A percentile compares a stretch with the other conserved stretches of the same genome.
Conservation (phyloP, 2,329 filamentous ascomycete species). For the Cephalotrichum gorgonifer region DNA sequence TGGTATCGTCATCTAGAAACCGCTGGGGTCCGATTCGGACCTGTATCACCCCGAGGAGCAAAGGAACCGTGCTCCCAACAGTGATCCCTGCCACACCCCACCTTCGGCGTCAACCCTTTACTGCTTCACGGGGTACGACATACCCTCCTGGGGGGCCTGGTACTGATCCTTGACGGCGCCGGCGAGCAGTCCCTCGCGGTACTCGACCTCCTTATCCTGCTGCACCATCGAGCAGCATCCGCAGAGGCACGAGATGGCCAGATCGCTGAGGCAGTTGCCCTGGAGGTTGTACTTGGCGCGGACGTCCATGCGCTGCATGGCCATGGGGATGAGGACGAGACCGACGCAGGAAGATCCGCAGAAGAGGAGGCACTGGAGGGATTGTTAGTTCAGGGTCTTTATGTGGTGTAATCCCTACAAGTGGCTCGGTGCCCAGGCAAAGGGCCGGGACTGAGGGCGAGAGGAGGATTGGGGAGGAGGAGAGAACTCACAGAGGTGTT, state of each 20-base stretch:
- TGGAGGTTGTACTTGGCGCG: constrained; percentile 33
- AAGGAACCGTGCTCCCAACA: too few species aligned
- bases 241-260: constrained; percentile 33
- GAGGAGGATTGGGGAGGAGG: neutral
- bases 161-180: constrained; percentile 18
- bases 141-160: constrained; percentile 15
- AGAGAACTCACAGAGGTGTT: constrained; percentile 31
- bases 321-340: constrained; percentile 29
- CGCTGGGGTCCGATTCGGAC: too few species aligned
- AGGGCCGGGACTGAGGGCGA: too few species aligned
- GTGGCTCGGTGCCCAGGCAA: neutral
- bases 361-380: constrained; percentile 28
- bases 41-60: too few species aligned
- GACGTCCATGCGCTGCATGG: constrained; percentile 33
- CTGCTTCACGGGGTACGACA: constrained; percentile 15
- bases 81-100: too few species aligned
- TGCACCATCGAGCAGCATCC: constrained; percentile 32
- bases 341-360: constrained; percentile 28
- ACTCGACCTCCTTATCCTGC: constrained; percentile 34
- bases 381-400: neutral
- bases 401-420: neutral
- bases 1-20: too few species aligned
- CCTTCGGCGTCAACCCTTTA: neutral
- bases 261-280: constrained; percentile 30
- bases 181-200: constrained; percentile 19